Evolutionary conservation across 148 eudicot genomes (phyloP).

Genomic region (Rhododendron ovatum): DNA sequence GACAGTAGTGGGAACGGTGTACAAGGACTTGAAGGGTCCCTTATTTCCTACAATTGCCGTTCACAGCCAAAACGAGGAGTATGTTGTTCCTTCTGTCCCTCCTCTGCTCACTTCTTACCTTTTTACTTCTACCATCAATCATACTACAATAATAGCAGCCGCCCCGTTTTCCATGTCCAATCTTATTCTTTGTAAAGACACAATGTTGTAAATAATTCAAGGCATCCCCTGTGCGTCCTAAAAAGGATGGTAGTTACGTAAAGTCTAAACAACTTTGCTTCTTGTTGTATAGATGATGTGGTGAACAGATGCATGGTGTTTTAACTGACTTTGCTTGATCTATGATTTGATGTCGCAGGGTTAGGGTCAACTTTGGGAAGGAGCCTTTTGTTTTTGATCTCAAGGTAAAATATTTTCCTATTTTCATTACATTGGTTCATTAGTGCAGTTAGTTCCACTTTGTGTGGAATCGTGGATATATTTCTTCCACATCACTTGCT

Average conservation of each 20-base stretch:
- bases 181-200: background rate
- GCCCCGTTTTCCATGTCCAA: background rate
- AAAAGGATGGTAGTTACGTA: background rate
- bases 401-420: conserved; percentile 44
- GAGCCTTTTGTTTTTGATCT: conserved; percentile 77
- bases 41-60: conserved; percentile 90
- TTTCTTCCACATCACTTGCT: background rate
- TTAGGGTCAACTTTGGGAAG: conserved; percentile 87
- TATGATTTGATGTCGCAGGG: conserved; percentile 41
- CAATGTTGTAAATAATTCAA: background rate
- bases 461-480: background rate
- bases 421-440: background rate
- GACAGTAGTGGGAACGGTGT: conserved; percentile 50
- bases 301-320: background rate
- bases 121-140: background rate
- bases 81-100: conserved; percentile 29
- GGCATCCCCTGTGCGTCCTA: background rate
- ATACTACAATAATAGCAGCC: background rate
- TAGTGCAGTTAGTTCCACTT: background rate
- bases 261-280: background rate
- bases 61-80: conserved; percentile 97
- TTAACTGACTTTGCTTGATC: background rate
- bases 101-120: background rate
- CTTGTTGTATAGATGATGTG: background rate
- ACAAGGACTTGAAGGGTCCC: conserved; percentile 76